These are phyloP conservation scores for Leptodontidium sp. DNA, from an alignment of 2,329 filamentous ascomycete species.

Conservation along the genomic window DNA sequence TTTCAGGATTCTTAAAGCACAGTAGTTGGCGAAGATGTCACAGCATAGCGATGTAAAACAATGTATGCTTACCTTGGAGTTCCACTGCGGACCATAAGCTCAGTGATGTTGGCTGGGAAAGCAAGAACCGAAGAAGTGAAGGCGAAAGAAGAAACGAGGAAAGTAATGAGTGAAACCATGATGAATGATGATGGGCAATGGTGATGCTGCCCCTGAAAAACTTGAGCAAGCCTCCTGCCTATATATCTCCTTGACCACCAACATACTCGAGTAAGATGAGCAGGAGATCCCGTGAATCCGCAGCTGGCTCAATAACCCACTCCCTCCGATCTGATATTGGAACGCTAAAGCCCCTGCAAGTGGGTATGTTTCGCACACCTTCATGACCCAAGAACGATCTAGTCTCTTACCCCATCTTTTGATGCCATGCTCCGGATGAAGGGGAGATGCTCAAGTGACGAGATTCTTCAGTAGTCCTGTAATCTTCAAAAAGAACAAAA, in stretches of 20 bases:
- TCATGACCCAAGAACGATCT: constrained; percentile 1
- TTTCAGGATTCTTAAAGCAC: background rate
- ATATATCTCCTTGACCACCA: background rate
- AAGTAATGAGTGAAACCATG: constrained; percentile 36
- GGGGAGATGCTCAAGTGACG: background rate
- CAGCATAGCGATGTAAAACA: background rate
- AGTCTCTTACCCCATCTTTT: background rate
- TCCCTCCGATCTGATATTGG: background rate
- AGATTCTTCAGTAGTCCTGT: background rate
- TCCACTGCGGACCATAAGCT: constrained; percentile 32
- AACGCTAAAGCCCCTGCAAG: constrained; percentile 1
- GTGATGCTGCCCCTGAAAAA: background rate
- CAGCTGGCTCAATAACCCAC: background rate
- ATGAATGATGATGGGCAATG: constrained; percentile 15
- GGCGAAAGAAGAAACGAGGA: constrained; percentile 30
- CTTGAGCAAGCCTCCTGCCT: background rate
- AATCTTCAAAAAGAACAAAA: background rate
- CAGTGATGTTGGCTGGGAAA: constrained; percentile 21
- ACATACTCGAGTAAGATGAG: background rate
- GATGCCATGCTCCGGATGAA: constrained; percentile 5
- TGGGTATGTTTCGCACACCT: background rate
- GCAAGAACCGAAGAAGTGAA: constrained; percentile 34
- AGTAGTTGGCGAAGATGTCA: background rate
- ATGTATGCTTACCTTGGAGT: constrained; percentile 48
- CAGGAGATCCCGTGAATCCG: background rate